These are phyloP conservation scores for Rosa persica DNA, from an alignment of 306 rosid genomes.

Conservation along the genomic window DNA sequence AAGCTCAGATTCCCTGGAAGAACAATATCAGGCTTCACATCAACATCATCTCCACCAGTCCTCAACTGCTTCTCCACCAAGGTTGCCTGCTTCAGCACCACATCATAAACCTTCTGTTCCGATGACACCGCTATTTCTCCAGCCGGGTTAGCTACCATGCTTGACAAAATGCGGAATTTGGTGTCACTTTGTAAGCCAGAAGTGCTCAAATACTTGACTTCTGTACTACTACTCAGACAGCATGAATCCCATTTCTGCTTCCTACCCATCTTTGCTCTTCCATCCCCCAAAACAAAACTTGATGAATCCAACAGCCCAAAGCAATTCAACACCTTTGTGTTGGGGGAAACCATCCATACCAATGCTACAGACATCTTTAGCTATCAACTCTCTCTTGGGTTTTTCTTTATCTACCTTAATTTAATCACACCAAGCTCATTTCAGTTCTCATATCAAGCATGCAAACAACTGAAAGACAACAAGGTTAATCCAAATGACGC, in stretches of 20 bases:
- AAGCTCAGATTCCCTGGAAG: constrained; percentile 65
- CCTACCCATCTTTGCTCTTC: constrained; percentile 38
- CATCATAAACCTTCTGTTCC: constrained; percentile 83
- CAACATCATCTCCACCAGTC: constrained; percentile 17
- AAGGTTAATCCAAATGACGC: constrained; percentile 16
- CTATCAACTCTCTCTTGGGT: constrained; percentile 14
- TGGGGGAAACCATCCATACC: constrained; percentile 44
- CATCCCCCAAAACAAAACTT: constrained; percentile 32
- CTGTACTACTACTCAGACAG: constrained; percentile 30
- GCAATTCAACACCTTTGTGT: constrained; percentile 45
- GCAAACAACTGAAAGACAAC: background rate
- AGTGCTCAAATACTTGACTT: constrained; percentile 47
- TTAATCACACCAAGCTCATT: constrained; percentile 13
- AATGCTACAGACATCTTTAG: constrained; percentile 59
- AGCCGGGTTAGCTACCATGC: constrained; percentile 60
- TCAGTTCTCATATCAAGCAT: constrained; percentile 2
- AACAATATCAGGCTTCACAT: constrained; percentile 51
- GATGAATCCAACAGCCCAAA: constrained; percentile 48
- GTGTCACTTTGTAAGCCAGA: constrained; percentile 39
- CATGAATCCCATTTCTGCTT: constrained; percentile 35
- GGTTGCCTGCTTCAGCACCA: constrained; percentile 84
- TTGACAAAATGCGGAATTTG: constrained; percentile 41
- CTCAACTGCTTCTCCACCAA: constrained; percentile 47
- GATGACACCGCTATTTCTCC: constrained; percentile 63
- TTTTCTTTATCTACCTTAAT: constrained; percentile 14